phyloP scores from a whole-genome alignment of 345 rosid genomes.

The Lumnitzera littorea region DNA sequence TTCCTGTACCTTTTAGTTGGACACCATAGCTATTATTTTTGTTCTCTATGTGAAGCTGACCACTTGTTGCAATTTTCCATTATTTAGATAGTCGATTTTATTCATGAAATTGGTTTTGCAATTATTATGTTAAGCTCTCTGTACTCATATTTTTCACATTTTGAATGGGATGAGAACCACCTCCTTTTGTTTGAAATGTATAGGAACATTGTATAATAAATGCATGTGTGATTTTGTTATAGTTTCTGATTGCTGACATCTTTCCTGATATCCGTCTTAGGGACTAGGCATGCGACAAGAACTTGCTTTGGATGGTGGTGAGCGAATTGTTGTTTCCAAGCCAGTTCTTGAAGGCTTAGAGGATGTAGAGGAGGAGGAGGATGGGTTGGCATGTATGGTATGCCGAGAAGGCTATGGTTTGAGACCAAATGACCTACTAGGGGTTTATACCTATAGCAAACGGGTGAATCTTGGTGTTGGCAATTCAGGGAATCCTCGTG shows the following conservation, averaged over 20 bases:
- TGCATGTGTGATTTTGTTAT: too few relatives aligned
- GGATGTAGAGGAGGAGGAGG: constrained; percentile 93
- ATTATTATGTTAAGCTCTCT: not conserved
- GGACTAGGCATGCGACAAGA: constrained; percentile 91
- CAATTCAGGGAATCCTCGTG: constrained; percentile 87
- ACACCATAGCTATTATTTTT: too few relatives aligned
- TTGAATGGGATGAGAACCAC: too few relatives aligned
- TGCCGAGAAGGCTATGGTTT: constrained; percentile 96
- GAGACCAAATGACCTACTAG: constrained; percentile 86
- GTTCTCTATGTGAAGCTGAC: too few relatives aligned
- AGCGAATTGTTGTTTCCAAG: constrained; percentile 69
- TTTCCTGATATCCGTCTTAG: constrained; percentile 23
- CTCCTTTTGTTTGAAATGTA: too few relatives aligned
- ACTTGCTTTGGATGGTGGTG: constrained; percentile 83
- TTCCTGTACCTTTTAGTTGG: not conserved
- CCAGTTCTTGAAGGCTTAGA: constrained; percentile 94
- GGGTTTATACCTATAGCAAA: constrained; percentile 85
- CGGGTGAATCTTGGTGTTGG: constrained; percentile 90
- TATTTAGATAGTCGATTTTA: not conserved
- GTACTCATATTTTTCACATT: not conserved
- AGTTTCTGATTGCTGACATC: not conserved
- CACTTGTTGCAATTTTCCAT: not conserved
- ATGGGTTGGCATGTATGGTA: constrained; percentile 97
- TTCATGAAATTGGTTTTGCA: too few relatives aligned
- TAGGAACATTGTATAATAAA: too few relatives aligned